Base-by-base conservation (phyloP, 75 land plant genomes). In the Ceratopteris richardii region DNA sequence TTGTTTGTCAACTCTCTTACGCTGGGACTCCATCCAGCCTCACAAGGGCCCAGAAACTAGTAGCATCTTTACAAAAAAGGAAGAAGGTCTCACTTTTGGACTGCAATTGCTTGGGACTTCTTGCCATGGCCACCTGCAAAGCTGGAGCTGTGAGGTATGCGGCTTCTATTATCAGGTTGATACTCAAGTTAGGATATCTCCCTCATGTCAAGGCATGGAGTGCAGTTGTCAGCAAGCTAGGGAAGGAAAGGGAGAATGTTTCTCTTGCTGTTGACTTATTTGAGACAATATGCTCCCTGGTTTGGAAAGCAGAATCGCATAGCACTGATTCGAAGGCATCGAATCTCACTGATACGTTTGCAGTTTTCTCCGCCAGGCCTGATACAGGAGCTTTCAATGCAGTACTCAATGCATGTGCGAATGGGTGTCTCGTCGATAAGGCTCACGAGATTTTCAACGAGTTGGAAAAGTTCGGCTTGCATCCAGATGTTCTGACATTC, bases 141-240 rank as follows among this genome's bases (percentile, higher is more conserved):
- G 43, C 72, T 27, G 90, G 91, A 20, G 79, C 73, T 3, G 54
- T 79, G 7, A 63, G 60, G 24, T 94, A 79, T 65, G 84, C 88
- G 40, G 44, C 66, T 17, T 67, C 77, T 26, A 29, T 94, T 39
- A 39, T 89, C 50, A 64, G 71, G 42, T 61, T 80, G 57, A 94
- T 89, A 96, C 71, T 94, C 28, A 51, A 77, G 25, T 63, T 76
- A 23, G 78, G 71, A 7, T 63, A 78, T 44, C 71, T 66, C 21
- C 98, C 98, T 11, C 81, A 96, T 64, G 96, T 94, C 44, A 94
- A 94, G 58, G 87, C 95, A 0, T 94, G 98, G 98, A 94, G 90
- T 60, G 81, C 96, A 24, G 96, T 87, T 39, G 81, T 83, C 1
- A 73, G 79, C 61, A 73, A 78, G 25, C 77, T 94, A 9, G 73